A percentile compares a stretch with the other conserved stretches of the same genome.
These are phyloP conservation scores for Ciborinia camelliae DNA, from an alignment of 2,329 filamentous ascomycete genomes.

Conservation along the genomic window DNA sequence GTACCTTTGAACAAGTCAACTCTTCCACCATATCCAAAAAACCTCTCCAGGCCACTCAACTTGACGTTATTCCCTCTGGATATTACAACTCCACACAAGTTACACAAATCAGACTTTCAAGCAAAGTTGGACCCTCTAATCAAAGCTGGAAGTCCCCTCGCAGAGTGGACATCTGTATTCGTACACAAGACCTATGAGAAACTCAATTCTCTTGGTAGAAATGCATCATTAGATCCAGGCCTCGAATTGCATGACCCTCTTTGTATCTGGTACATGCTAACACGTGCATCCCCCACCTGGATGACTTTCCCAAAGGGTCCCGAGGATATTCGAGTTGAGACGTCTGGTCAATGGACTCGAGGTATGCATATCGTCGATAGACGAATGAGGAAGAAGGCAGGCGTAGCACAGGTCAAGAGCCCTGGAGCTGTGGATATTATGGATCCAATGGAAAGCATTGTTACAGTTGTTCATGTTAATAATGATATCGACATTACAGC, in stretches of 20 bases:
- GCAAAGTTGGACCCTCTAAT: constrained; percentile 53
- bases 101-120: constrained; percentile 59
- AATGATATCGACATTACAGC: constrained; percentile 46
- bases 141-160: constrained; percentile 65
- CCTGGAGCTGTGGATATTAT: constrained; percentile 37
- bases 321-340: constrained; percentile 88
- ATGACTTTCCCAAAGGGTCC: constrained; percentile 50
- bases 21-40: constrained; percentile 60
- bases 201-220: constrained; percentile 60
- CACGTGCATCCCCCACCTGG: constrained; percentile 56
- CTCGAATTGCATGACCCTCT: constrained; percentile 71
- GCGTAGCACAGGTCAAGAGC: constrained; percentile 36
- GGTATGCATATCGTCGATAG: constrained; percentile 87
- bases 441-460: constrained; percentile 38
- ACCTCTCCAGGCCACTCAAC: constrained; percentile 60
- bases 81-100: constrained; percentile 68
- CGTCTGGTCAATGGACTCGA: constrained; percentile 87
- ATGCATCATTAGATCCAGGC: constrained; percentile 51
- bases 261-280: constrained; percentile 75
- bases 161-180: constrained; percentile 69
- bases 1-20: constrained; percentile 49
- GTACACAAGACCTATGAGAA: constrained; percentile 68
- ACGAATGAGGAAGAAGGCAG: constrained; percentile 55
- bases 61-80: constrained; percentile 73
- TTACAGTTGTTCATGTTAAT: constrained; percentile 38